Evolutionary conservation across 495 filamentous ascomycete species (phyloP).

Genomic region (Sabuloglossum arenarium): DNA sequence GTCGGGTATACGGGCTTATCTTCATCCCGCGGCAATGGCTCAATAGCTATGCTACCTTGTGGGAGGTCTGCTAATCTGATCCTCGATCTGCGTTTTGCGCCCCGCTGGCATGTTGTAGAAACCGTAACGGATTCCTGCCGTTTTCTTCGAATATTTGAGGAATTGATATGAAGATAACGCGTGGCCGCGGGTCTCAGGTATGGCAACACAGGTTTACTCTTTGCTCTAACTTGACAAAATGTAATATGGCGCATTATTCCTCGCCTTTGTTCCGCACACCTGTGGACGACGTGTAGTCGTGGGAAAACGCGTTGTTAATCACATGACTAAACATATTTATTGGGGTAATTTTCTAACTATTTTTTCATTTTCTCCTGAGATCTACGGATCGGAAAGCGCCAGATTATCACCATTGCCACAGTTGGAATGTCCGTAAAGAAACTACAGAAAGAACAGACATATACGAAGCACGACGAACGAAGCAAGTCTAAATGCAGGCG

Average conservation of each 20-base stretch:
- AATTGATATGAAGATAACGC: neutral
- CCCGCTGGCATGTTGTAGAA: slow-evolving; percentile 10
- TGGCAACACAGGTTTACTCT: neutral
- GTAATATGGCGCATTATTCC: neutral
- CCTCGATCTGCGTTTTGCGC: slow-evolving; percentile 31
- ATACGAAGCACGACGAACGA: neutral
- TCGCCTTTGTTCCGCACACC: neutral
- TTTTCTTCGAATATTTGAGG: neutral
- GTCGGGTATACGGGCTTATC: slow-evolving; percentile 53
- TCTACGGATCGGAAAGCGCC: neutral
- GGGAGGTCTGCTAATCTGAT: slow-evolving; percentile 43
- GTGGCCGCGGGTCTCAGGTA: neutral
- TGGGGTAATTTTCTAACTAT: neutral
- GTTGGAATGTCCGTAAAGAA: neutral
- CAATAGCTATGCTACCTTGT: slow-evolving; percentile 28
- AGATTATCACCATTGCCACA: neutral
- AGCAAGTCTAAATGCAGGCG: slow-evolving; percentile 1
- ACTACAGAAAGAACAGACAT: neutral
- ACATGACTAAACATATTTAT: neutral
- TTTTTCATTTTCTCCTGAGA: neutral
- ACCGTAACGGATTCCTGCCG: neutral
- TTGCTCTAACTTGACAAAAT: neutral
- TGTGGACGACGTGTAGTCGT: too few relatives aligned
- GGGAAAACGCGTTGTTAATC: neutral
- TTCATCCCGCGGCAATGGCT: slow-evolving; percentile 16